Evolutionary conservation across 2,329 filamentous ascomycete species (phyloP).

Genomic region (Incumbomyces lentus): DNA sequence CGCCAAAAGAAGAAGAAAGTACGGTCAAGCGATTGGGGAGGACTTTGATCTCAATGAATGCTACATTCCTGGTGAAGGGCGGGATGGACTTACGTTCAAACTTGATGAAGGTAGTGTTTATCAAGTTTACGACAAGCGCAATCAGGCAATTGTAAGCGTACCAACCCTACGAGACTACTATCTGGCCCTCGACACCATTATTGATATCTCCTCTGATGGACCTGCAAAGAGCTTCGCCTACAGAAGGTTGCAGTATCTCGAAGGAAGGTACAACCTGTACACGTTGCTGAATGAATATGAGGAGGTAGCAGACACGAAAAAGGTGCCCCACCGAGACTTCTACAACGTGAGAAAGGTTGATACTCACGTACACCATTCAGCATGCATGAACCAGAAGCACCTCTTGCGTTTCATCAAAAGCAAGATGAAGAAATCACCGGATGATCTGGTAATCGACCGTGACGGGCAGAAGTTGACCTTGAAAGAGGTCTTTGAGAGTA

Average conservation of each 20-base stretch:
- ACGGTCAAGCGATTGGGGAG: slow-evolving; percentile 79
- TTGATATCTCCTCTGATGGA: slow-evolving; percentile 85
- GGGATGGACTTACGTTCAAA: slow-evolving; percentile 62
- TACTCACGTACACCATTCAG: slow-evolving; percentile 97
- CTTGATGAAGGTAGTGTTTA: slow-evolving; percentile 81
- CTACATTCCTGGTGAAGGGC: slow-evolving; percentile 59
- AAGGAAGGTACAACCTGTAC: slow-evolving; percentile 95
- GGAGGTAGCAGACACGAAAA: slow-evolving; percentile 95
- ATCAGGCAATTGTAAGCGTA: slow-evolving; percentile 66
- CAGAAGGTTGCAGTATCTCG: slow-evolving; percentile 83
- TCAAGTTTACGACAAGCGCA: slow-evolving; percentile 67
- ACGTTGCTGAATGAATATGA: slow-evolving; percentile 91
- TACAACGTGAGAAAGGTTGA: slow-evolving; percentile 99
- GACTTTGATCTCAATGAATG: slow-evolving; percentile 74
- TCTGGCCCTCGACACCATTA: slow-evolving; percentile 78
- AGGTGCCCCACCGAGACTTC: slow-evolving; percentile 93
- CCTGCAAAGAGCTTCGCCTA: slow-evolving; percentile 97
- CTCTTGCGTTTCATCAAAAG: slow-evolving; percentile 96
- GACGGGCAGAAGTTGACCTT: slow-evolving; percentile 88
- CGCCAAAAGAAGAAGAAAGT: slow-evolving; percentile 56
- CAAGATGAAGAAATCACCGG: slow-evolving; percentile 97
- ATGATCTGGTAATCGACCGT: slow-evolving; percentile 84
- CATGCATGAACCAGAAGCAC: slow-evolving; percentile 99
- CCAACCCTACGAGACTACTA: slow-evolving; percentile 93
- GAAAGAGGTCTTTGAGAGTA: slow-evolving; percentile 89